These are phyloP conservation scores for Polygonum maritimum DNA, from an alignment of 148 eudicot genomes.

Conservation along the genomic window DNA sequence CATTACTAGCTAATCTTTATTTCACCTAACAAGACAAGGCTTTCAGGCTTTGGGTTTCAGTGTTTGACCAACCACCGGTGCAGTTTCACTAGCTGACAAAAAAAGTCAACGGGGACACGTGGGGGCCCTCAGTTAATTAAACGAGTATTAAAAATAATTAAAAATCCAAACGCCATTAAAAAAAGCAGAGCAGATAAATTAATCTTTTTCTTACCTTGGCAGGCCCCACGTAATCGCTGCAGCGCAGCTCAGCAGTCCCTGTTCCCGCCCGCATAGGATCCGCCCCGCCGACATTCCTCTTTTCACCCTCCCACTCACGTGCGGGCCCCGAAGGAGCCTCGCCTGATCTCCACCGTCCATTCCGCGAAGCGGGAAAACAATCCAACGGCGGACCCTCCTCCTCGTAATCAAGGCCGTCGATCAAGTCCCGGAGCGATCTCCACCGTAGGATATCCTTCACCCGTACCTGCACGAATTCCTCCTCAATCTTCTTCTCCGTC, in stretches of 20 bases:
- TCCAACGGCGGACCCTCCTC: neutral
- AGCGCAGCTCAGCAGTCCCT: neutral
- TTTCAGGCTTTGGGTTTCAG: too few relatives aligned
- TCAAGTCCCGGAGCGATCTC: slow-evolving; percentile 4
- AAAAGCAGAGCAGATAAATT: neutral
- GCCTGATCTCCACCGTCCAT: neutral
- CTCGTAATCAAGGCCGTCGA: slow-evolving; percentile 1
- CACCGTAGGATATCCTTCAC: slow-evolving; percentile 10
- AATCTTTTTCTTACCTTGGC: neutral
- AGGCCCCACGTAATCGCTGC: neutral
- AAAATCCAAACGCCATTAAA: neutral
- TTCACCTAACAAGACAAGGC: neutral
- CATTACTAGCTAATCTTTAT: too few relatives aligned
- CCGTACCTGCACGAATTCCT: neutral
- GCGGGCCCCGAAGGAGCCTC: too few relatives aligned
- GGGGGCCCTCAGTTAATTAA: neutral
- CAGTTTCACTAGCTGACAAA: neutral
- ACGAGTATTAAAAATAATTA: too few relatives aligned
- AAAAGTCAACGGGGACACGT: neutral
- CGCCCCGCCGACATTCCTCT: slow-evolving; percentile 4
- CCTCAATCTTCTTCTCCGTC: neutral
- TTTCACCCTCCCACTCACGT: neutral
- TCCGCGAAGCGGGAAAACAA: neutral
- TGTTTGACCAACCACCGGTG: neutral
- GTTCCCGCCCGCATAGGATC: neutral